Percentiles rank a stretch among this genome's conserved stretches.
Conservation (phyloP, 2,329 filamentous ascomycete genomes). For the Fusarium sp. region DNA sequence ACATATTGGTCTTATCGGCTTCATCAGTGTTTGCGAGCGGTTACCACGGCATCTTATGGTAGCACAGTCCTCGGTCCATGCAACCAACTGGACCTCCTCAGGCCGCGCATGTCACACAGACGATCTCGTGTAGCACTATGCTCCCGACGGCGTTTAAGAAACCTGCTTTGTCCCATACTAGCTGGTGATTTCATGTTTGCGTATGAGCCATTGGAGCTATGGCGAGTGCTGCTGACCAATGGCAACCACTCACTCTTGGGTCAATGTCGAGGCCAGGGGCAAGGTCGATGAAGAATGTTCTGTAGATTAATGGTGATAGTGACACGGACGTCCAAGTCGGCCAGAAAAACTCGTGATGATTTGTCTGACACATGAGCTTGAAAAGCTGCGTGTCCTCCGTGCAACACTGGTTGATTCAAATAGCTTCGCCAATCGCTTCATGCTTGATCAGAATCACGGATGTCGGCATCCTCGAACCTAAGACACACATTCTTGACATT, state of each 20-base stretch:
- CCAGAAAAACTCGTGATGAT: not conserved
- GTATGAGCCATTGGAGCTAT: not conserved
- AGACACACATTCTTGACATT: not conserved
- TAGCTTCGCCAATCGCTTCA: constrained; percentile 6
- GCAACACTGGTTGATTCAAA: not conserved
- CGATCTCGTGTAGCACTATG: constrained; percentile 25
- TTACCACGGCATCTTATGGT: not conserved
- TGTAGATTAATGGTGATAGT: not conserved
- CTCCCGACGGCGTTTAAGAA: constrained; percentile 16
- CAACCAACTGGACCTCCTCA: constrained; percentile 18
- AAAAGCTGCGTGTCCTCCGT: not conserved
- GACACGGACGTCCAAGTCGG: not conserved
- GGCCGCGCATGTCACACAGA: constrained; percentile 13
- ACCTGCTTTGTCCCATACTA: not conserved
- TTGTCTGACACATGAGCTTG: not conserved
- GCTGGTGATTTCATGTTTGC: not conserved
- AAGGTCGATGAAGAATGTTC: not conserved
- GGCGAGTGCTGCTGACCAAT: not conserved
- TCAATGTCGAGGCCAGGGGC: not conserved
- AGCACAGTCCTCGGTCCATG: constrained; percentile 14
- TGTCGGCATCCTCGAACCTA: not conserved
- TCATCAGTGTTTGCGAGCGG: not conserved
- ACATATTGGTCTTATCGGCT: constrained; percentile 1
- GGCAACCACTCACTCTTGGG: not conserved
- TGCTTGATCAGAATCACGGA: constrained; percentile 1